Percentiles rank a stretch among this genome's conserved stretches.
Conservation (phyloP, 2,329 filamentous ascomycete species). For the Fusarium mundagurra region DNA sequence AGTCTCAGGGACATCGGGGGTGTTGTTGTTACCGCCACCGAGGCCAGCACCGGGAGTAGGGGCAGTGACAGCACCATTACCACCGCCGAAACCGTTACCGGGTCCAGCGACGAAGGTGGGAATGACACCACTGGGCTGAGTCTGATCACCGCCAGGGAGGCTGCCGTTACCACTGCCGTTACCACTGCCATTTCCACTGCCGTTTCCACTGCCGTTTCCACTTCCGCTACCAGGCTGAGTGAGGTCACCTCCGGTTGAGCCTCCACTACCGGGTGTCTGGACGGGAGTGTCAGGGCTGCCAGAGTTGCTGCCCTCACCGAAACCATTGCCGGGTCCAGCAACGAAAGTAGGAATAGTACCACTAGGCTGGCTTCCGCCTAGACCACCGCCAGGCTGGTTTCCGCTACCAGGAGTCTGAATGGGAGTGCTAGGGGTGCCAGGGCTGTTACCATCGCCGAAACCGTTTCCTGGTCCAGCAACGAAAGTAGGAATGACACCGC, state of each 20-base stretch:
- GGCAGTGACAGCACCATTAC: neutral
- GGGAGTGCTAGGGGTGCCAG: neutral
- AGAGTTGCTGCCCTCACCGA: neutral
- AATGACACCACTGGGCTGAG: neutral
- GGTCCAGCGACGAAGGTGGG: conserved; percentile 18
- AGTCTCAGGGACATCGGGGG: neutral
- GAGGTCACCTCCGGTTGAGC: neutral
- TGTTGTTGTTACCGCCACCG: conserved; percentile 4
- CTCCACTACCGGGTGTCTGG: conserved; percentile 2
- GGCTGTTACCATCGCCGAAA: neutral
- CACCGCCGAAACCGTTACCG: conserved; percentile 15
- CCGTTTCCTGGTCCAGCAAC: conserved; percentile 21
- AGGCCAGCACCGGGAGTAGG: neutral
- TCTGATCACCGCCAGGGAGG: neutral
- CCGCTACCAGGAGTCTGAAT: neutral
- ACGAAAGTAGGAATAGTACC: conserved; percentile 14
- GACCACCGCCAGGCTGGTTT: neutral
- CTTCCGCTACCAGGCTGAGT: neutral
- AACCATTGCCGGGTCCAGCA: conserved; percentile 16
- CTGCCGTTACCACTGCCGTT: neutral
- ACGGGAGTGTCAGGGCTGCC: neutral
- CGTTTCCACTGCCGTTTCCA: neutral
- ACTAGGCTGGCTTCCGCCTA: neutral
- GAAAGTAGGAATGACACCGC: conserved; percentile 10
- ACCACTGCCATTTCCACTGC: neutral